Percentiles rank a stretch among this genome's conserved stretches.
Conservation (phyloP, 139 green algal species). For the Micractinium sp. region DNA sequence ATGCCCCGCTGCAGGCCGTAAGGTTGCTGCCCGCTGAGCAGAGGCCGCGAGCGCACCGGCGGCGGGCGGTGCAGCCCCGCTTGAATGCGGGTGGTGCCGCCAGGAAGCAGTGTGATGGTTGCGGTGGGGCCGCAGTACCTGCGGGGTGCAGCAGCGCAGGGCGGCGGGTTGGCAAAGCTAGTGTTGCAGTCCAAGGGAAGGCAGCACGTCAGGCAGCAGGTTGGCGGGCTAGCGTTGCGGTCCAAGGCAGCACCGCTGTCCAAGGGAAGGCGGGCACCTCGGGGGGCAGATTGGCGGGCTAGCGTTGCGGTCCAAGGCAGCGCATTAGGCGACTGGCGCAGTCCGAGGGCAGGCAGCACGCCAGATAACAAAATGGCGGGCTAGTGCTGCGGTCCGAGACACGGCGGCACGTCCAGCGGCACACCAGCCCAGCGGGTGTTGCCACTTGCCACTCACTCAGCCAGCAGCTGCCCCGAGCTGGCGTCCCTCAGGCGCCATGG, state of each 20-base stretch:
- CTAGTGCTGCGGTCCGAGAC: too few species aligned
- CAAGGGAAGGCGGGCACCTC: too few species aligned
- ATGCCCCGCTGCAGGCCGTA: background rate
- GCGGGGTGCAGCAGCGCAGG: background rate
- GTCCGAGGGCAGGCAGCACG: background rate
- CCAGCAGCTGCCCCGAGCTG: background rate
- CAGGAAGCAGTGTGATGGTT: constrained; percentile 38
- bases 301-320: too few species aligned
- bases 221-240: too few species aligned
- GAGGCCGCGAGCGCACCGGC: background rate
- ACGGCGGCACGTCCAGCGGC: background rate
- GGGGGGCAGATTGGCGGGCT: too few species aligned
- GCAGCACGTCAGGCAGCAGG: background rate
- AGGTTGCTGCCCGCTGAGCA: background rate
- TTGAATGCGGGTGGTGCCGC: constrained; percentile 6
- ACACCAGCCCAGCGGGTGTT: background rate
- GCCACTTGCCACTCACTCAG: constrained; percentile 7
- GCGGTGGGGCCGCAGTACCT: constrained; percentile 46
- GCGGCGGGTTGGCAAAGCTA: background rate
- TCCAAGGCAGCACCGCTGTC: too few species aligned
- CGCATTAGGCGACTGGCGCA: too few species aligned
- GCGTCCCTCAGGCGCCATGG: constrained; percentile 46
- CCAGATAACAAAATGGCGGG: too few species aligned
- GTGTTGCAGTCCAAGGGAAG: too few species aligned
- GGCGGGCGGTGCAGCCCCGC: constrained; percentile 9